Conservation (phyloP, 805 yeast genomes). For the Hanseniaspora meyeri region DNA sequence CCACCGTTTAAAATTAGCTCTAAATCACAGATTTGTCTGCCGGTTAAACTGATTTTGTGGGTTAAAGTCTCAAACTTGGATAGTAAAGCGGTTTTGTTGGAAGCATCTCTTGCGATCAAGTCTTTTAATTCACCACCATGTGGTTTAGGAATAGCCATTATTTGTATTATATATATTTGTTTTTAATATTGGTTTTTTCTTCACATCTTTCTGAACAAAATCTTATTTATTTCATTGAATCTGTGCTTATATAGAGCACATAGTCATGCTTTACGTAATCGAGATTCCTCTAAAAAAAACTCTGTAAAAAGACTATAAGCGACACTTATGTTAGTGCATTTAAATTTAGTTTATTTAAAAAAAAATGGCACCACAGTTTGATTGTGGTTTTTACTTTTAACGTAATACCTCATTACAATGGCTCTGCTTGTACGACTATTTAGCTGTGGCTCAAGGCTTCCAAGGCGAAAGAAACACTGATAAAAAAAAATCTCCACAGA, state of each 20-base stretch:
- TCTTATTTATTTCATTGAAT: no score
- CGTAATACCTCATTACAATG: background rate
- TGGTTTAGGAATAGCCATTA: conserved; percentile 50
- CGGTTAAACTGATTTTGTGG: conserved; percentile 41
- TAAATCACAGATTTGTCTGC: conserved; percentile 84
- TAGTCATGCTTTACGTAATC: background rate
- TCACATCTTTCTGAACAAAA: background rate
- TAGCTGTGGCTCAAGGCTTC: background rate
- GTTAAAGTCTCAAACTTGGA: conserved; percentile 41
- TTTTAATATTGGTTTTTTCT: background rate
- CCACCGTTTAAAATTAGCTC: conserved; percentile 90
- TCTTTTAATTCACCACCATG: conserved; percentile 90
- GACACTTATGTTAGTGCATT: no score
- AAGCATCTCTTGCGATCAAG: conserved; percentile 66
- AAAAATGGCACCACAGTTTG: background rate
- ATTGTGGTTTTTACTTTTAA: background rate
- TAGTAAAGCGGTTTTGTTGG: conserved; percentile 43
- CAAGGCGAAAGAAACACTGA: background rate
- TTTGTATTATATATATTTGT: background rate
- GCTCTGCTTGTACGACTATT: background rate
- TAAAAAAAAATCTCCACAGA: background rate
- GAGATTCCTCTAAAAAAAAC: background rate
- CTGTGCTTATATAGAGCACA: no score
- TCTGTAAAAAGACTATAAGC: no score
- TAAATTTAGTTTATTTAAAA: background rate